Base-by-base conservation (phyloP, 1,139 yeast species). In the Yamadazyma dendronema region DNA sequence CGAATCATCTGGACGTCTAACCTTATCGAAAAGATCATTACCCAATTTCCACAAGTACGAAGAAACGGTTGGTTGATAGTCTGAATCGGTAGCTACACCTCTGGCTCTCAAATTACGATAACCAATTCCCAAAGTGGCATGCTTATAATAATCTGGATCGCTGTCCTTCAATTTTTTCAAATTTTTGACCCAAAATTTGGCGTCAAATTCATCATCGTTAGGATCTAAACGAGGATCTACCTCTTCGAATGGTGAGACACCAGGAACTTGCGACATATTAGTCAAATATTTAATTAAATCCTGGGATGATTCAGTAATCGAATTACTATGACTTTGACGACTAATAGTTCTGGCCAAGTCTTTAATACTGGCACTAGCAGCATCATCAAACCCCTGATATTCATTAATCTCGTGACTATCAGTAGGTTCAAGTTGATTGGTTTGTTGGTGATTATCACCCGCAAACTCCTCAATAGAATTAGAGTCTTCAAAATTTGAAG, bases 11-110 rank as follows among this genome's bases (percentile, higher is more conserved):
- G 38, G 43, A 17, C 46, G 46, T 4, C 23, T 35, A 8, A 44
- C 24, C 6, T 22, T 29, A 23, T 38, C 39, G n/a, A 49, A 27
- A 3, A 46, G 45, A 28, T 57, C 57, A 6, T 32, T 33, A 6
- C 47, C 42, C 11, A 37, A 37, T 40, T 62, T 63, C 28, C 39
- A 56, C 23, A 67, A 61, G 11, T 72, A 65, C 52, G 84, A 86
- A 16, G 72, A 52, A 9, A 84, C 81, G 2, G 89, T 86, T 17
- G 84, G 67, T 59, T 86, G 95, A 60, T 83, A 88, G 52, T 85
- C 92, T 3, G 89, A 75, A 52, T 84, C 94, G 4, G 84, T 69
- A 9, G 92, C 89, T 41, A 74, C 73, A 41, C 96, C 96, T 46
- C 71, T 75, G 2, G 90, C 94, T 39, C 84, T 62, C 47, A 88